Evolutionary conservation across 1,284 basidiomycete species (phyloP).

Genomic region (Sanguinoderma infundibulare): DNA sequence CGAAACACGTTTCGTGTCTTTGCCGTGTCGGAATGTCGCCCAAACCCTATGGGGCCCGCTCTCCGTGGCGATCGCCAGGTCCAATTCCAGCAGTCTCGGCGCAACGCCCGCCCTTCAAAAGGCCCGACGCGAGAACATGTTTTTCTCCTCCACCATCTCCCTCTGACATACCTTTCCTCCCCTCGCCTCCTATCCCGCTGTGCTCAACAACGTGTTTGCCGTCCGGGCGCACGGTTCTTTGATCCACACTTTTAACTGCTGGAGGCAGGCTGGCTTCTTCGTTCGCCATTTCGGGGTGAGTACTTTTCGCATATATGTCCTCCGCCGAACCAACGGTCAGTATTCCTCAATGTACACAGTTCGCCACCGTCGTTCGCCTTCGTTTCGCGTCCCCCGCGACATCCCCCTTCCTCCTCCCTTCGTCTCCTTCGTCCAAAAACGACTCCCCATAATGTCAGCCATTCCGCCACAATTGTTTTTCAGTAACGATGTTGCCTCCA

Average conservation of each 20-base stretch:
- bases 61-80: constrained; percentile 52
- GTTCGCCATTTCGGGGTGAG: constrained; percentile 29
- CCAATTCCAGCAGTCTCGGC: constrained; percentile 46
- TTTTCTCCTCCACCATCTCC: constrained; percentile 35
- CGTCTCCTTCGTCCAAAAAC: not conserved
- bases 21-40: constrained; percentile 50
- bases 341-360: constrained; percentile 26
- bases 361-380: constrained; percentile 24
- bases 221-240: constrained; percentile 27
- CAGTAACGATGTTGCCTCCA: constrained; percentile 74
- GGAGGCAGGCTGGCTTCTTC: constrained; percentile 35
- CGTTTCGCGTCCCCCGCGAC: constrained; percentile 21
- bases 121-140: constrained; percentile 38
- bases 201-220: constrained; percentile 31
- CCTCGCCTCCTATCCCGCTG: constrained; percentile 26
- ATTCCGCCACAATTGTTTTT: constrained; percentile 65
- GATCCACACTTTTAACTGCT: constrained; percentile 37
- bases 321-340: constrained; percentile 17
- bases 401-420: constrained; percentile 18
- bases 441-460: constrained; percentile 34
- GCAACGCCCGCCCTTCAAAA: constrained; percentile 45
- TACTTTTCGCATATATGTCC: constrained; percentile 29
- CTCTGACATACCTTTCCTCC: constrained; percentile 25
- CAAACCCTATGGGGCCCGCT: constrained; percentile 43
- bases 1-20: constrained; percentile 61